Percentiles rank a stretch among this genome's conserved stretches.
Evolutionary conservation across 169 alveolate species (phyloP).

Genomic region (Eimeria tenella): DNA sequence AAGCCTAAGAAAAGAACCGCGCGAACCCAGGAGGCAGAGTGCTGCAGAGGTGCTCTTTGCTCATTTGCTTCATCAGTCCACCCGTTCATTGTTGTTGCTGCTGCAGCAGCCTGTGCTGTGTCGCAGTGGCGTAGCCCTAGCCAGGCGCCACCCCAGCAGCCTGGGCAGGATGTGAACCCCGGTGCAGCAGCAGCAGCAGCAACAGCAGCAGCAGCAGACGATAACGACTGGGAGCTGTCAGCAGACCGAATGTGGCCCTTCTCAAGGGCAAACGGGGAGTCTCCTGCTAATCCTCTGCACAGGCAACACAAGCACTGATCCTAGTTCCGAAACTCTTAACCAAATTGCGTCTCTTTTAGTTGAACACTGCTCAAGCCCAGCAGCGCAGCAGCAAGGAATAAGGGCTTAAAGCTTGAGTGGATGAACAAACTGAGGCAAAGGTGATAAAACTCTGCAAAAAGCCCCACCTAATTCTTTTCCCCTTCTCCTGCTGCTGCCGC

Average conservation of each 20-base stretch:
- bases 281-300: not conserved
- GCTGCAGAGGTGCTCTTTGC: not conserved
- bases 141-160: constrained; percentile 21
- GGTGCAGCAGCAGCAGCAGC: constrained; percentile 51
- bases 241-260: constrained; percentile 1
- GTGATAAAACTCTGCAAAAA: not conserved
- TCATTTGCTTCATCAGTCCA: not conserved
- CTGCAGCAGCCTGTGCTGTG: not conserved
- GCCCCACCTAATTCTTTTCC: not conserved
- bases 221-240: constrained; percentile 10
- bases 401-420: not conserved
- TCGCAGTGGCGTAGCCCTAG: constrained; percentile 11
- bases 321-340: not conserved
- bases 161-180: not conserved
- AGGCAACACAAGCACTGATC: not conserved
- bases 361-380: too few species aligned
- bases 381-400: not conserved
- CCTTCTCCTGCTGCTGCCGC: constrained; percentile 9
- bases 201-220: constrained; percentile 27
- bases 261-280: constrained; percentile 22
- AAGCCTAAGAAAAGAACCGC: constrained; percentile 14
- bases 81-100: not conserved
- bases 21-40: constrained; percentile 6
- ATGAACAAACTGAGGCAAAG: not conserved
- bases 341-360: not conserved